Evolutionary conservation across 108 stramenopile genomes (phyloP), one percentile per base, ranked within the genome.

Genomic region (Pseudonitzschia multiseries): DNA sequence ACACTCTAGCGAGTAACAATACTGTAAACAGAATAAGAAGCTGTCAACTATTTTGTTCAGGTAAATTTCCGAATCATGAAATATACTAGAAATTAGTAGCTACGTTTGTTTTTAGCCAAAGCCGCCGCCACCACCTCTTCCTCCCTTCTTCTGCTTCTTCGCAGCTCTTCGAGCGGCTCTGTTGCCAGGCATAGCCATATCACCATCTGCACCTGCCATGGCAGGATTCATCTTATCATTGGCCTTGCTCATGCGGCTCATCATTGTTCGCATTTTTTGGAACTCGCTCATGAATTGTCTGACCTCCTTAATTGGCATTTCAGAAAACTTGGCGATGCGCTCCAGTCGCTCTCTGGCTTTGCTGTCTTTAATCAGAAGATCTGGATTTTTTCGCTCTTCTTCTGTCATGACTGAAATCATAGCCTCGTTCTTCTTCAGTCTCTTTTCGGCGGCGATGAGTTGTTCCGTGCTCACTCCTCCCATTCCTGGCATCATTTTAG

Each of bases 401-500:
- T 90, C 89, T 10, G 89, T 96, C 97, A 98, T 98, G 70, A 89
- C 85, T 24, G 71, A 59, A 74, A 98, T 97, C 85, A 98, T 86
- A 9, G 92, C 86, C 79, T 95, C 93, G 57, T 87, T 94, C 62
- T 84, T 74, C 72, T 92, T 93, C 57, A 97, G 65, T 15, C 94
- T 70, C 28, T 69, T 71, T 73, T 95, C 94, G 14, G 89, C 94
- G 46, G 84, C 75, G 22, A 79, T 56, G 28, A 96, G 77, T 65
- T 91, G 86, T 28, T 81, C 78, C 57, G 63, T 75, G 69, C 86
- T 84, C 28, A 97, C 57, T 31, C 84, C 87, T 4, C 82, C 95
- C 87, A 97, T 89, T 27, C 96, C 98, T 17, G 98, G 98, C 56
- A 98, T 87, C 94, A 98, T 94, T 72, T 96, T 97, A 17, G 95